phyloP scores from a whole-genome alignment of 352 stramenopile species.

The Pythium apleroticum region DNA sequence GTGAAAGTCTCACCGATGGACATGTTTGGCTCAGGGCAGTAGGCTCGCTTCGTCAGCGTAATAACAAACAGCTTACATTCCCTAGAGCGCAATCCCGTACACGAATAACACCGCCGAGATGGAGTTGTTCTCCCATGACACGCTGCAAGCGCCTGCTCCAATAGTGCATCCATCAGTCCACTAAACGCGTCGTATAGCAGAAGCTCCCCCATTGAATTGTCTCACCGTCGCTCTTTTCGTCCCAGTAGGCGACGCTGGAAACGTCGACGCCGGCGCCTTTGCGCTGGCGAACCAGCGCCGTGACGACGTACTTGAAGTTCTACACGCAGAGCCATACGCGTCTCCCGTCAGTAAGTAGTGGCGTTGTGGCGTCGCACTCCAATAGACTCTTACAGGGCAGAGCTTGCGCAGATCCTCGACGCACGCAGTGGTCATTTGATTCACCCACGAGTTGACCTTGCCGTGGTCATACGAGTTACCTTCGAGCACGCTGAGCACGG shows the following conservation, averaged over 20 bases:
- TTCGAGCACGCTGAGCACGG: conserved; percentile 67
- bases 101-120: conserved; percentile 67
- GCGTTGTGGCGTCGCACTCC: not conserved
- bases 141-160: conserved; percentile 51
- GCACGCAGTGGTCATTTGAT: conserved; percentile 61
- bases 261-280: conserved; percentile 67
- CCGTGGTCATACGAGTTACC: conserved; percentile 77
- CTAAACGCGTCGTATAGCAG: too few relatives aligned
- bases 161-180: too few relatives aligned
- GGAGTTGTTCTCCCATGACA: conserved; percentile 76
- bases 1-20: too few relatives aligned
- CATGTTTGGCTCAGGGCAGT: too few relatives aligned
- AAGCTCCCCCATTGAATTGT: too few relatives aligned
- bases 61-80: too few relatives aligned
- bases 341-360: not conserved
- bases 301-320: conserved; percentile 88
- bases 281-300: conserved; percentile 63
- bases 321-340: conserved; percentile 14
- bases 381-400: conserved; percentile 37
- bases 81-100: conserved; percentile 58
- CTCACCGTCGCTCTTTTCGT: conserved; percentile 71
- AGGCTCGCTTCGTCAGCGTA: too few relatives aligned
- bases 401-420: conserved; percentile 67
- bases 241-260: conserved; percentile 62
- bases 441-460: conserved; percentile 81